A percentile compares a stretch with the other conserved stretches of the same genome.
These are phyloP conservation scores for Trichoderma breve DNA, from an alignment of 2,329 filamentous ascomycete species.

Conservation along the genomic window DNA sequence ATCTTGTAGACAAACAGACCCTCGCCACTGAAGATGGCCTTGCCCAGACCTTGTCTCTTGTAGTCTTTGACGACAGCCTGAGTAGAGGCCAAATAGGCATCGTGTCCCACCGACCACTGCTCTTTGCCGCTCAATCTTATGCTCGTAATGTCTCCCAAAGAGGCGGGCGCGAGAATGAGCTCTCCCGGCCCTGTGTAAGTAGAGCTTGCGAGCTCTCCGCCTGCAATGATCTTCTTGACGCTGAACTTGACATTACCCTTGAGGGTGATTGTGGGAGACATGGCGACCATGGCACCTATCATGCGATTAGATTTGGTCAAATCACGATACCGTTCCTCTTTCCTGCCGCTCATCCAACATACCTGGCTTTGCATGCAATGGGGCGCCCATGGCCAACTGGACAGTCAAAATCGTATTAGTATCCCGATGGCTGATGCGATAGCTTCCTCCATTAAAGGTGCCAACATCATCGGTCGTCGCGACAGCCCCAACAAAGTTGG, in stretches of 20 bases:
- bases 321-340: background rate
- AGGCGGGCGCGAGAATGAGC: conserved; percentile 74
- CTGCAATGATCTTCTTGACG: conserved; percentile 84
- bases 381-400: conserved; percentile 86
- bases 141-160: conserved; percentile 81
- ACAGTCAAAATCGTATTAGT: conserved; percentile 86
- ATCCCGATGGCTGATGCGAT: conserved; percentile 88
- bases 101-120: conserved; percentile 80
- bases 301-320: background rate
- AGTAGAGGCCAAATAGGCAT: conserved; percentile 82
- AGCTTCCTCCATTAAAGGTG: conserved; percentile 96
- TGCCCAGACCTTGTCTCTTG: conserved; percentile 80
- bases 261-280: conserved; percentile 84
- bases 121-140: conserved; percentile 70
- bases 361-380: conserved; percentile 76
- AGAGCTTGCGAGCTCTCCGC: conserved; percentile 75
- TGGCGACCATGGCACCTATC: conserved; percentile 83
- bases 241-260: conserved; percentile 82
- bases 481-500: conserved; percentile 61
- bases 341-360: background rate
- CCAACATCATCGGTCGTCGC: conserved; percentile 78
- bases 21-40: conserved; percentile 92
- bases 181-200: conserved; percentile 89
- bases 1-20: conserved; percentile 90
- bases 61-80: conserved; percentile 86